Base-by-base conservation (phyloP, 2,329 filamentous ascomycete genomes). In the Penicillium corylophilum region DNA sequence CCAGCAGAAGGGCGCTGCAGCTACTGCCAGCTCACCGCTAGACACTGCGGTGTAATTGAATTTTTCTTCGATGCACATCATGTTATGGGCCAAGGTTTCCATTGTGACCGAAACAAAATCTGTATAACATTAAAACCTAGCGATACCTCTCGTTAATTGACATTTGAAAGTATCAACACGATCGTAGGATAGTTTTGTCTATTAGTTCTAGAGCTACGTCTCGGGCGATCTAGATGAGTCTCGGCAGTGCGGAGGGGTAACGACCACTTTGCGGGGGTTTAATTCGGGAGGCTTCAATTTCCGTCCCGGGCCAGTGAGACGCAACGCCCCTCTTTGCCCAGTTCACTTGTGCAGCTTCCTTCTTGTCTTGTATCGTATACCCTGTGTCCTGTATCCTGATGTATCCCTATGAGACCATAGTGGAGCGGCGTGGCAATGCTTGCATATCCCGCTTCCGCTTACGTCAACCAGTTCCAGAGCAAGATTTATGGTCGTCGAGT, bases 1-100 rank as follows among this genome's bases (percentile, higher is more conserved):
- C 59, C 76, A 81, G 61, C 81, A 85, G 51, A 78, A 78, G 69
- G 82, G 81, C 0, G 69, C 74, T 2, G 72, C 75, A 45, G 79
- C 79, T 9, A 76, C 75, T 18, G 72, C 80, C 16, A 77, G 80
- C 64, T 78, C 78, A 4, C 77, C 74, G 40, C 64, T 85, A 54
- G 82, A 85, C 64, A 77, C 69, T 45, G 80, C 70, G n/a, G 55
- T 64, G 38, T 69, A 56, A 60, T 40, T 22, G 9, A 7, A 23
- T 26, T 10, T 2, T 10, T 39, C 40, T n/a, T 15, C 22, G 38
- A 5, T 2, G 5, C 33, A 18, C 33, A 18, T 15, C 2, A 22
- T 18, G 12, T 38, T 8, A 22, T 38, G 16, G 9, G 9, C 8
- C 16, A 4, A 13, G 35, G 16, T 18, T 20, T 18, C 4, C 31